These are phyloP conservation scores for Magnolia sinica DNA, from an alignment of 164 flowering plant species.

Conservation along the genomic window DNA sequence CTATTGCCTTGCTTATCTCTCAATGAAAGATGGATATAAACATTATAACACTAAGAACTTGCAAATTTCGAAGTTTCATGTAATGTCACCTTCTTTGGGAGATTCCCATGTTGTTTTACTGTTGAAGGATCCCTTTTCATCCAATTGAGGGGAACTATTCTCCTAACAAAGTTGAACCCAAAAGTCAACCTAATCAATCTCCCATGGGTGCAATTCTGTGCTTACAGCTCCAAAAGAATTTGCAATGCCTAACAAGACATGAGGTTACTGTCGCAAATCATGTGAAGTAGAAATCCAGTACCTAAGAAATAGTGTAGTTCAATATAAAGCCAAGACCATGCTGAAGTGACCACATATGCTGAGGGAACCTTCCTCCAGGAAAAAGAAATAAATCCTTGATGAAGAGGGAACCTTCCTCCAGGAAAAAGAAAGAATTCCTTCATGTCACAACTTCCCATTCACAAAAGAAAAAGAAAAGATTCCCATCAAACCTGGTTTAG, in stretches of 20 bases:
- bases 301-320: background rate
- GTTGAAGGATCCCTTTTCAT: background rate
- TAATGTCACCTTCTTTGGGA: background rate
- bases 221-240: background rate
- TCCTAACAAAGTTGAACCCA: background rate
- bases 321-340: no score
- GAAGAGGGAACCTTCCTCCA: no score
- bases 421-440: no score
- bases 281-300: background rate
- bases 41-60: background rate
- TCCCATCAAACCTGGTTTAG: no score
- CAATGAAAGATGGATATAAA: background rate
- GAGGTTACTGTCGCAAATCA: background rate
- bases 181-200: background rate
- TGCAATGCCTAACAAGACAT: background rate
- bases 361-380: no score
- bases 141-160: background rate
- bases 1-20: background rate
- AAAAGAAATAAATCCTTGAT: no score
- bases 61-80: background rate
- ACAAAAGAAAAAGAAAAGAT: no score
- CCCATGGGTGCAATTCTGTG: background rate
- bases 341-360: no score
- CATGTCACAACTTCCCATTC: no score
- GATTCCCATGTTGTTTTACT: no score